Base-by-base conservation (phyloP, 2,329 filamentous ascomycete species). In the Pseudogymnoascus sp. region DNA sequence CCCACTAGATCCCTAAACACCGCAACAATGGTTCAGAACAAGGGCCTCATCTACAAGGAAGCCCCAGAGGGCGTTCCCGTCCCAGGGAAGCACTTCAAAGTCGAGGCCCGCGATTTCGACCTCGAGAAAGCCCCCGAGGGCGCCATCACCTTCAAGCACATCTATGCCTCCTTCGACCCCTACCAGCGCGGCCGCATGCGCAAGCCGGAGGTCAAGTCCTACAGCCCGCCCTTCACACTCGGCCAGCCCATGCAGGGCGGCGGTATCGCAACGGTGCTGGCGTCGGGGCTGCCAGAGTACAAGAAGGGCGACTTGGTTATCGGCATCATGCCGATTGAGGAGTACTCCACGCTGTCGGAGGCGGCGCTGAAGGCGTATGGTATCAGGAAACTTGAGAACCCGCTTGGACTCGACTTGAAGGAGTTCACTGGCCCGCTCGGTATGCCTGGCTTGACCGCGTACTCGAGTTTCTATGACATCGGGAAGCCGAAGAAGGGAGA, bases 111-210 rank as follows among this genome's bases (percentile, higher is more conserved):
- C 65, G 80, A 84, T 18, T 86, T 93, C 67, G 89, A 95, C 73
- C 76, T 87, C 68, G 77, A 85, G 23, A 79, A 82, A 60, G 73
- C 82, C 4, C 82, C 86, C 10, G 74, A 82, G 50, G 88, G 89
- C 67, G 87, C 91, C 42, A 74, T 96, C 59, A 84, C 84, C 34
- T 77, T 88, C 67, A 84, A 91, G 77, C 84, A 89, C 69, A 82
- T 88, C 71, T 91, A 89, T 75, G 81, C 86, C 67, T 93, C 89
- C 42, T 89, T 89, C 77, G 91, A 96, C 75, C 91, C 91, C 1
- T 96, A 96, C 79, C 85, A 90, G 79, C 89, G 92, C 64, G 89
- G 89, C 65, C 84, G 85, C 69, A 93, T 96, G 89, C 87, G 90
- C 59, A 76, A 80, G 59, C 72, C 89, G 5, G 74, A 79, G 37